Evolutionary conservation across 2,329 filamentous ascomycete species (phyloP), one percentile per base, ranked within the genome.

Genomic region (Ophiostoma himal-ulmi): DNA sequence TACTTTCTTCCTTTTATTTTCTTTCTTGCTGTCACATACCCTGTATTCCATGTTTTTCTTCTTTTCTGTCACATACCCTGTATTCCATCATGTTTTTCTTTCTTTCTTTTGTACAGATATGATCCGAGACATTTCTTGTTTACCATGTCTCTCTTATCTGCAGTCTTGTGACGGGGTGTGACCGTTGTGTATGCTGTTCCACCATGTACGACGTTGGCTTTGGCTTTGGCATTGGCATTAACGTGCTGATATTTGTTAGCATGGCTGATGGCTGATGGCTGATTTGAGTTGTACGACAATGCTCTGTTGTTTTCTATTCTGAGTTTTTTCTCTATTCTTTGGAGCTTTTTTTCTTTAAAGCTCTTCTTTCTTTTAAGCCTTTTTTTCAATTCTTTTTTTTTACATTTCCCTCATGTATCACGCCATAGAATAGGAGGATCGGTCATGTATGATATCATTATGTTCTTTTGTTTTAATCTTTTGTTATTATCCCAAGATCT

Each of bases 161-260:
- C 4, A 14, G 34, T 62, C 26, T 34, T 62, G 57, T 62, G 57
- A 62, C 57, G 57, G 57, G 57, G 57, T 62, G 57, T 62, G 57
- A 34, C 57, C 57, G 57, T 62, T 62, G 13, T 26, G n/a, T 48
- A 57, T 57, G n/a, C 10, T 62, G 57, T 62, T 7, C 34, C 26
- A 62, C 57, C 26, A 4, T 62, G 57, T 34, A 7, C 57, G 26
- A 62, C 57, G 20, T 17, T n/a, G 48, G 48, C 14, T 26, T 60
- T 60, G 37, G 26, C 68, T 44, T 44, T 48, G 44, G 14, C 44
- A 8, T 48, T 48, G 44, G 44, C 17, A 48, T 48, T 48, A 17
- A 48, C 44, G 44, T 48, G 44, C 10, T 48, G 44, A 20, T 44
- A 48, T 17, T 48, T 20, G 44, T 20, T 20, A 7, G n/a, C 1